Evolutionary conservation across 345 rosid genomes (phyloP).

Genomic region (Anastatica hierochuntica): DNA sequence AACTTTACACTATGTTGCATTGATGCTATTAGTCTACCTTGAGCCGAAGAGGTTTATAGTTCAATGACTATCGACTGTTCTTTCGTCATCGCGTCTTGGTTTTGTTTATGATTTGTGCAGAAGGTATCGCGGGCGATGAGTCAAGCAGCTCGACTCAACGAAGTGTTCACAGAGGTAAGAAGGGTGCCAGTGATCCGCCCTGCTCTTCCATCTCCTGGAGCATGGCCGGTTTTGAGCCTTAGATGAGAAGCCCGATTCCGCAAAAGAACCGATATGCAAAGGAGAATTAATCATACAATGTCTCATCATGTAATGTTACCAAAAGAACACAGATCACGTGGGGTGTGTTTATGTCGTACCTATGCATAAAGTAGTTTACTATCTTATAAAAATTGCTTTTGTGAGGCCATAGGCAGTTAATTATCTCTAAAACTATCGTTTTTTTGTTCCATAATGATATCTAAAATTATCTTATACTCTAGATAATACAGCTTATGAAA

Average conservation of each 20-base stretch:
- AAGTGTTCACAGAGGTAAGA: constrained; percentile 76
- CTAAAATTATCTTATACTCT: no score
- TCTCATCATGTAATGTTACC: constrained; percentile 1
- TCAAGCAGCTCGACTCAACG: constrained; percentile 78
- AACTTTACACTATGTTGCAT: no score
- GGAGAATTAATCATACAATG: constrained; percentile 4
- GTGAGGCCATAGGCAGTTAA: no score
- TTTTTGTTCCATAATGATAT: no score
- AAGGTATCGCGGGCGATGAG: constrained; percentile 32
- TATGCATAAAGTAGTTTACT: background rate
- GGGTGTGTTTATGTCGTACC: background rate
- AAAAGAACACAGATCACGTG: background rate
- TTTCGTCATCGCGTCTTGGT: constrained; percentile 3
- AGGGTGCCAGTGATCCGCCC: constrained; percentile 76
- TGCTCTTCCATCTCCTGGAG: constrained; percentile 40
- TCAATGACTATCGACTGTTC: background rate
- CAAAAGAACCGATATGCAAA: background rate
- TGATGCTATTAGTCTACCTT: no score
- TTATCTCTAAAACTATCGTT: no score
- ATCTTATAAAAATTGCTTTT: constrained; percentile 1
- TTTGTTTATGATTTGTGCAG: constrained; percentile 23
- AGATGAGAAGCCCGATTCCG: constrained; percentile 11
- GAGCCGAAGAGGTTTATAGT: background rate
- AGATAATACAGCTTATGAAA: no score
- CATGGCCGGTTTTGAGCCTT: constrained; percentile 56